These are phyloP conservation scores for Talaromyces sp. DNA, from an alignment of 2,329 filamentous ascomycete species.

Conservation along the genomic window DNA sequence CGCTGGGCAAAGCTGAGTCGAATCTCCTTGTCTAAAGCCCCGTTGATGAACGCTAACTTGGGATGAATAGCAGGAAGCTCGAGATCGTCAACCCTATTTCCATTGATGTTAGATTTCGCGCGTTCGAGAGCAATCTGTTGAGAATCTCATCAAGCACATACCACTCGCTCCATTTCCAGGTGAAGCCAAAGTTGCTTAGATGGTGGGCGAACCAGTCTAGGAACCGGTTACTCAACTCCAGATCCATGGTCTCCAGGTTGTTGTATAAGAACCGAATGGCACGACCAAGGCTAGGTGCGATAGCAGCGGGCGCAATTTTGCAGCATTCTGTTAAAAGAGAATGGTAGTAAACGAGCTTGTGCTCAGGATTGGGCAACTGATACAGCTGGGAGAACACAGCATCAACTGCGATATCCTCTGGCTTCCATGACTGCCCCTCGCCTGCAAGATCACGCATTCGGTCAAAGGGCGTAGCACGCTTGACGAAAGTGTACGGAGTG, in stretches of 20 bases:
- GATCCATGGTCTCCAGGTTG: constrained; percentile 77
- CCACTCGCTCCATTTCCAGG: constrained; percentile 99
- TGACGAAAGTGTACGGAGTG: constrained; percentile 84
- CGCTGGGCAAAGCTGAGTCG: constrained; percentile 93
- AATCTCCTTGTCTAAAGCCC: constrained; percentile 93
- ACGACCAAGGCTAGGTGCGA: constrained; percentile 88
- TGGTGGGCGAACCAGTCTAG: constrained; percentile 98
- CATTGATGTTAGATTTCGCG: not conserved
- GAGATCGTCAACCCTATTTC: constrained; percentile 73
- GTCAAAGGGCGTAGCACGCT: constrained; percentile 90
- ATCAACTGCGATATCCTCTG: constrained; percentile 96
- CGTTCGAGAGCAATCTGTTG: too few relatives aligned
- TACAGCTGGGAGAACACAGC: constrained; percentile 95
- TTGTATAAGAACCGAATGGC: constrained; percentile 91
- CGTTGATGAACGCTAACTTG: constrained; percentile 89
- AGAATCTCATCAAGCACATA: constrained; percentile 41
- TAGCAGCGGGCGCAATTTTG: constrained; percentile 93
- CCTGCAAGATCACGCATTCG: constrained; percentile 70
- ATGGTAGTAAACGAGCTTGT: constrained; percentile 97
- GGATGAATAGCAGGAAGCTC: constrained; percentile 76
- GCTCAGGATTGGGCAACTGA: constrained; percentile 81
- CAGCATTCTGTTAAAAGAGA: constrained; percentile 92
- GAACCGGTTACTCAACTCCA: constrained; percentile 85
- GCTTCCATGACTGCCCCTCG: constrained; percentile 83
- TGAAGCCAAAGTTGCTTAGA: constrained; percentile 97